phyloP scores from a whole-genome alignment of 2,329 filamentous ascomycete species.

The Tolypocladium sp. region DNA sequence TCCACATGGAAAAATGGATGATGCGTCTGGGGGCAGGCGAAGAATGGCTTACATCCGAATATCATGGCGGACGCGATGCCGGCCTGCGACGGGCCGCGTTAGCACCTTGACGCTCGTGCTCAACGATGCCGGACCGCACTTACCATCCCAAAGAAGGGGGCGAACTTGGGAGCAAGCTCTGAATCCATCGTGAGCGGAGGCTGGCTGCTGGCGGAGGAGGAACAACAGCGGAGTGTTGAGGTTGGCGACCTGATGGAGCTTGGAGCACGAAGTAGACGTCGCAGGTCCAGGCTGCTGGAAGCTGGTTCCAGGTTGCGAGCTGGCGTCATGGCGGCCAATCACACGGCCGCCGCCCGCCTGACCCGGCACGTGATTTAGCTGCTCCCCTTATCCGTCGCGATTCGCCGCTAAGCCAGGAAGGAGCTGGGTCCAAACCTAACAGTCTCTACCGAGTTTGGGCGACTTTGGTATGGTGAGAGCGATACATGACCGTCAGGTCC shows the following conservation, averaged over 20 bases:
- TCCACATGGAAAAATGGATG: constrained; percentile 3
- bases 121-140: constrained; percentile 21
- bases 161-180: constrained; percentile 66
- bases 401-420: neutral
- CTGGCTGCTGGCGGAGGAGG: neutral
- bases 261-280: neutral
- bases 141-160: constrained; percentile 85
- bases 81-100: constrained; percentile 38
- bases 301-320: neutral
- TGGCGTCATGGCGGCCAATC: constrained; percentile 5
- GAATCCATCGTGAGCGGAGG: constrained; percentile 39
- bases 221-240: neutral
- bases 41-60: constrained; percentile 59
- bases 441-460: neutral
- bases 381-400: neutral
- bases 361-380: constrained; percentile 3
- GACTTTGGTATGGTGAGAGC: neutral
- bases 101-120: constrained; percentile 8
- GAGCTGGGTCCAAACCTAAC: neutral
- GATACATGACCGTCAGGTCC: neutral
- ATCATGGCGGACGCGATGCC: constrained; percentile 77
- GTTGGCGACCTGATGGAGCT: constrained; percentile 1
- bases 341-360: neutral
- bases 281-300: neutral
- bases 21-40: neutral